phyloP scores from a whole-genome alignment of 495 filamentous ascomycete species.

The Clohesyomyces aquaticus region DNA sequence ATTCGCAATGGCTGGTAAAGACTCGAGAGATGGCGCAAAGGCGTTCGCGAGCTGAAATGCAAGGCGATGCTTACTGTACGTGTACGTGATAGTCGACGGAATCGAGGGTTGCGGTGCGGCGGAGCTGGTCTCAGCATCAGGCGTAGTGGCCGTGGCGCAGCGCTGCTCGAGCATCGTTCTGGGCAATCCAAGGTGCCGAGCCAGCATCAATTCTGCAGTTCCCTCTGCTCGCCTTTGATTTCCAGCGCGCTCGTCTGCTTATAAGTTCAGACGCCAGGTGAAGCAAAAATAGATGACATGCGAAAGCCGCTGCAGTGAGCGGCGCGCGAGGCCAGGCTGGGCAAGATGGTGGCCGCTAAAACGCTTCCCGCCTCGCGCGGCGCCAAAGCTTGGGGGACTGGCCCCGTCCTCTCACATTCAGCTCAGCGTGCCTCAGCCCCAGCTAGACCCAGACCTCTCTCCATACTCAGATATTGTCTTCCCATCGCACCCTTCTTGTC shows the following conservation, averaged over 20 bases:
- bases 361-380: too few relatives aligned
- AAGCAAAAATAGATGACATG: constrained; percentile 16
- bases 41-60: constrained; percentile 6
- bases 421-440: constrained; percentile 10
- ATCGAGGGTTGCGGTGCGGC: too few relatives aligned
- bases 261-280: too few relatives aligned
- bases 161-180: too few relatives aligned
- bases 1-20: not conserved
- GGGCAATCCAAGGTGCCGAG: too few relatives aligned
- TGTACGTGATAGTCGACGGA: not conserved
- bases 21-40: constrained; percentile 4
- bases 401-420: not conserved
- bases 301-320: constrained; percentile 1
- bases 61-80: not conserved
- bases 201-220: too few relatives aligned
- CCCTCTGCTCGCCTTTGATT: too few relatives aligned
- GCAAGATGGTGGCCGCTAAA: too few relatives aligned
- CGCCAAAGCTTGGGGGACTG: constrained; percentile 5
- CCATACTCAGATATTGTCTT: constrained; percentile 5
- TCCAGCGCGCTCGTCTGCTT: too few relatives aligned
- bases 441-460: constrained; percentile 1
- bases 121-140: too few relatives aligned
- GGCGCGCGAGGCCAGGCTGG: not conserved
- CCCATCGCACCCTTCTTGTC: constrained; percentile 9
- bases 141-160: too few relatives aligned